Conservation (phyloP, 805 yeast species). For the Saccharomyces jurei region DNA sequence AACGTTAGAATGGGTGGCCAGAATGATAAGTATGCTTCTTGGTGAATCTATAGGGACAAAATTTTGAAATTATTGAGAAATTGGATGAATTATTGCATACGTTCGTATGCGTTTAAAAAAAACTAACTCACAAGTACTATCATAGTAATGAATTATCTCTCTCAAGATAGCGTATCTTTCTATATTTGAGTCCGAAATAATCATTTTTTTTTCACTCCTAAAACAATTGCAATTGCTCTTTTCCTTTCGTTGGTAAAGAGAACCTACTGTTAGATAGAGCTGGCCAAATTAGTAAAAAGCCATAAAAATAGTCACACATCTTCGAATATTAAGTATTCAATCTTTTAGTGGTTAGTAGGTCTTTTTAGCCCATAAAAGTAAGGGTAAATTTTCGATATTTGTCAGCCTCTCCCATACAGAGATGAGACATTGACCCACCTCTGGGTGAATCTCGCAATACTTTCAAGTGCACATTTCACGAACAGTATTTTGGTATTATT, state of each 20-base stretch:
- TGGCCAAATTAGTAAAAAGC: no score
- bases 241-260: no score
- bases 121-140: neutral
- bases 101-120: neutral
- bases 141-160: neutral
- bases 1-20: neutral
- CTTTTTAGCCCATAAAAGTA: no score
- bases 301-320: no score
- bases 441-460: neutral
- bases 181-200: no score
- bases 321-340: no score
- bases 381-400: neutral
- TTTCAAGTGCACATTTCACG: neutral
- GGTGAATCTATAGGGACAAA: neutral
- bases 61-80: no score
- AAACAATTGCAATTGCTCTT: no score
- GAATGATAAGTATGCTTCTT: no score
- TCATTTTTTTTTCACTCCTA: no score
- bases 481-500: neutral
- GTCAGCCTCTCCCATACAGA: neutral
- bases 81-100: neutral
- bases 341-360: no score
- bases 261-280: neutral
- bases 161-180: neutral
- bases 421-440: neutral